Evolutionary conservation across 192 early-diverging fungal genomes (phyloP), one percentile per base, ranked within the genome.

Genomic region (Podochytrium sp.): DNA sequence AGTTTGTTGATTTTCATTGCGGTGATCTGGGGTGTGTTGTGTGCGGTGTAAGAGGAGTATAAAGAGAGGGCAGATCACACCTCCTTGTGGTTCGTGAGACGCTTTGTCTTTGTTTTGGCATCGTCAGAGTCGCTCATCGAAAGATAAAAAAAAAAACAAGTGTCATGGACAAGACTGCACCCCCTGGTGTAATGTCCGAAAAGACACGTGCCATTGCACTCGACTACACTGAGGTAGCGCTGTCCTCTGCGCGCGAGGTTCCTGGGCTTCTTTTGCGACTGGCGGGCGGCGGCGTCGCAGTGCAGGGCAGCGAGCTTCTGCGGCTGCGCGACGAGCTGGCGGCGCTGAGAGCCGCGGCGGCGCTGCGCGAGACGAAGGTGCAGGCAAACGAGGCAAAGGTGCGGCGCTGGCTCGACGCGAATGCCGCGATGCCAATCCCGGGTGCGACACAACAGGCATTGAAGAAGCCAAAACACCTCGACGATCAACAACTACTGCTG

Each of bases 1-100:
- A 98, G 82, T 56, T 80, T 78, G 38, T 92, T 89, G 23, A 95
- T 67, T 37, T 91, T 90, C 20, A 75, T 20, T 29, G 56, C 43
- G 12, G 75, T 62, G 34, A 52, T 58, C 75, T 76, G 66, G 18
- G 53, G 34, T 62, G 16, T 39, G 38, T 38, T 16, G 60, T 12
- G 65, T 47, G 43, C 12, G 43, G 43, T 47, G 43, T 10, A 47
- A 20, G 43, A 47, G n/a, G n/a, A n/a, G n/a, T n/a, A n/a, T n/a
- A n/a, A n/a, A n/a, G n/a, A n/a, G n/a, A n/a, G n/a, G n/a, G n/a
- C n/a, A n/a, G n/a, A n/a, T n/a, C 60, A 34, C 10, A 62, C 60
- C 18, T 62, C 60, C 33, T 4, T 25, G 12, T 18, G 30, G 35
- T 27, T 38, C 37, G 14, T 62, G 33, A 62, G 37, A 32, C 60